A percentile compares a stretch with the other conserved stretches of the same genome.
Conservation (phyloP, 129 eudicot species). For the Saussurea involucrata region DNA sequence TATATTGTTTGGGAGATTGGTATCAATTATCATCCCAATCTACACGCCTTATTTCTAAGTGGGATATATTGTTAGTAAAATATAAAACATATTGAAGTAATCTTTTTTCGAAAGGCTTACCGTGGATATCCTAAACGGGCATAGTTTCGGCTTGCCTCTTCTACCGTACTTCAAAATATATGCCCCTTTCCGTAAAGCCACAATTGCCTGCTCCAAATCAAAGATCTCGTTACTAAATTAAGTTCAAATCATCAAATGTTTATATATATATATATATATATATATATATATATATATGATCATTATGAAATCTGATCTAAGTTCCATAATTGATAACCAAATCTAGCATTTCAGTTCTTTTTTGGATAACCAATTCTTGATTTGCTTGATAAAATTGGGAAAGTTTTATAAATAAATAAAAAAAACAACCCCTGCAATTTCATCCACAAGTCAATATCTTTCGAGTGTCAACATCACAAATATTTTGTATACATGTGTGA, state of each 20-base stretch:
- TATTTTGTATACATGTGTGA: constrained; percentile 6
- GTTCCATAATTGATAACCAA: not conserved
- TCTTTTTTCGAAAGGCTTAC: constrained; percentile 29
- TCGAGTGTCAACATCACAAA: constrained; percentile 24
- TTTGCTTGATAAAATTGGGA: constrained; percentile 8
- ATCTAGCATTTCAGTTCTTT: not conserved
- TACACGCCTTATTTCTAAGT: not conserved
- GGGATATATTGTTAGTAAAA: not conserved
- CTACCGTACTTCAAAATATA: constrained; percentile 58
- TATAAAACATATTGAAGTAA: not conserved
- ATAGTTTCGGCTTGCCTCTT: constrained; percentile 63
- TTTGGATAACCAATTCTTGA: not conserved
- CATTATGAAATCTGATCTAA: not conserved
- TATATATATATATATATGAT: not conserved
- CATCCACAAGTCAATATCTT: constrained; percentile 12
- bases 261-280: no score
- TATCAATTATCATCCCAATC: not conserved
- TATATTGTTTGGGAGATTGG: not conserved
- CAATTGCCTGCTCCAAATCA: constrained; percentile 51
- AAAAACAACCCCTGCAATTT: not conserved
- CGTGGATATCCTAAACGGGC: constrained; percentile 55
- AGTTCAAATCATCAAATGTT: not conserved
- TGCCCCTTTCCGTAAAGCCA: constrained; percentile 66
- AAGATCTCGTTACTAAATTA: not conserved
- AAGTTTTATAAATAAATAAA: not conserved